These are phyloP conservation scores for Scutellaria baicalensis DNA, from an alignment of 257 asterid genomes.

Conservation along the genomic window DNA sequence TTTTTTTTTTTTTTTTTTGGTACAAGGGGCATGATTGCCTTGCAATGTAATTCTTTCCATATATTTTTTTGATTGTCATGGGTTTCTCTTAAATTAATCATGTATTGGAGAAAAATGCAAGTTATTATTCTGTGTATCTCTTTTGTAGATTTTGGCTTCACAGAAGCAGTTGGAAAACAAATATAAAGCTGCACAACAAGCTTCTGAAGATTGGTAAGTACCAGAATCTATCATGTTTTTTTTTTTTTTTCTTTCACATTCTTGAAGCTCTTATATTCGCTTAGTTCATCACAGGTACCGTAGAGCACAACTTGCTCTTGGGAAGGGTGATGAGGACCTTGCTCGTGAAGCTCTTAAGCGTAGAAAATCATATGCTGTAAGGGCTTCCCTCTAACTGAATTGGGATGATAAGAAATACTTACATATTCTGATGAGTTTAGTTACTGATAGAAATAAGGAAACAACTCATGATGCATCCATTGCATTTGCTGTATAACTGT, in stretches of 20 bases:
- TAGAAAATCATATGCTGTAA: conserved; percentile 85
- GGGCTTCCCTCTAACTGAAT: conserved; percentile 6
- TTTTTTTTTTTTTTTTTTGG: background rate
- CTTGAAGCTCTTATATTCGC: conserved; percentile 10
- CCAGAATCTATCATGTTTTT: conserved; percentile 4
- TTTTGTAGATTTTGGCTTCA: conserved; percentile 84
- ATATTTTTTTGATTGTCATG: background rate
- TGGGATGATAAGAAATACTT: background rate
- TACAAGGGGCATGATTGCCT: background rate
- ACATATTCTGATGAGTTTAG: background rate
- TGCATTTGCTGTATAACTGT: background rate
- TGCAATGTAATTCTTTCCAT: background rate
- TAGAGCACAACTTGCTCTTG: conserved; percentile 95
- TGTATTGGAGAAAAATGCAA: conserved; percentile 10
- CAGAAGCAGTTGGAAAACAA: conserved; percentile 90
- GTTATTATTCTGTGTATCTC: background rate
- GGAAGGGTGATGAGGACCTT: conserved; percentile 94
- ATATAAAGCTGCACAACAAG: conserved; percentile 81
- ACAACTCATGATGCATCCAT: background rate
- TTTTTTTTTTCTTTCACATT: conserved; percentile 15
- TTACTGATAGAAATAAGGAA: conserved; percentile 5
- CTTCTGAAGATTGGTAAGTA: conserved; percentile 92
- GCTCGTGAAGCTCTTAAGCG: conserved; percentile 99
- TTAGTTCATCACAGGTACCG: conserved; percentile 60
- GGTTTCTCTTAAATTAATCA: background rate